Base-by-base conservation (phyloP, 2,329 filamentous ascomycete genomes). In the Aureobasidium zeae region DNA sequence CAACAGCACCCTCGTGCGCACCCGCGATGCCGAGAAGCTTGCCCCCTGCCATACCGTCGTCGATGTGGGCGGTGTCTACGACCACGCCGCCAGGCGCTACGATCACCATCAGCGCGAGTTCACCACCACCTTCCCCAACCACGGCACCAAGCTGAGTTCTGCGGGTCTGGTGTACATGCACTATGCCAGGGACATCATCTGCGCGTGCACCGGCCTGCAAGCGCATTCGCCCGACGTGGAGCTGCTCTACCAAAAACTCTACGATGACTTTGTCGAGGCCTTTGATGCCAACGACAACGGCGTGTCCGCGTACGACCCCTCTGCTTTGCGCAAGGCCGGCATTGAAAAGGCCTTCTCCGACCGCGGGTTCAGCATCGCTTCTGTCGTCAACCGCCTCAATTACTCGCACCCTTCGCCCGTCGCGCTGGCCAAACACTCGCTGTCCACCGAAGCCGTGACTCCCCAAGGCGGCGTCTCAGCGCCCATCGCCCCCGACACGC, bases 231-330 rank as follows among this genome's bases (percentile, higher is more conserved):
- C 77, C 31, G 80, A 87, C 52, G 81, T 91, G 32, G 71, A 74
- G 29, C 65, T 93, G 21, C 71, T 98, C 44, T 93, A 84, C 71
- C 72, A 78, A 57, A 95, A 95, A 71, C 68, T 98, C 38, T 98
- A 98, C 72, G 79, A 82, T 53, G 83, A 83, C 64, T 95, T 96
- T 63, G 74, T 98, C 61, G 91, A 98, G 71, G 87, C 91, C 2
- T 81, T 98, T 45, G 91, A 98, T 65, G 91, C 88, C 46, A 89
- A 98, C 66, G 91, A 98, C 72, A 98, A 98, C 63, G 91, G 91
- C 53, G 83, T 98, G 59, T 81, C 80, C 19, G 74, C 72, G 47
- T 93, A 93, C 66, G 86, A 94, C 60, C 72, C 83, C 20, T 72
- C 73, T 17, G 79, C 71, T 22, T 61, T 94, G 13, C 65, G 76